Base-by-base conservation (phyloP, 495 filamentous ascomycete species). In the Talaromyces stipitatus region DNA sequence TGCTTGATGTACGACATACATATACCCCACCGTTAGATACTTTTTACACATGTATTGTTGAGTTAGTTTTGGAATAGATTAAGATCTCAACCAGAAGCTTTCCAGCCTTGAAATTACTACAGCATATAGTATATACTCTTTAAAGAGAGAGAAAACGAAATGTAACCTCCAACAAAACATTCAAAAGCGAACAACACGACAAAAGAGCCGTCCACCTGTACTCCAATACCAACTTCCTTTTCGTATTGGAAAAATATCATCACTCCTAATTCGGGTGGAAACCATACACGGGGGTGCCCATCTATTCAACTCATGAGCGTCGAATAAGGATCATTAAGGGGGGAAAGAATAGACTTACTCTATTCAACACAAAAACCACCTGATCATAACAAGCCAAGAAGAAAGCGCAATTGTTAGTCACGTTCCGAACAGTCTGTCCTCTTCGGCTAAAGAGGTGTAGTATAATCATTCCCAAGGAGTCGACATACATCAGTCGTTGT, bases 281-380 rank as follows among this genome's bases (percentile, higher is more conserved):
- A 1, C 50, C 50, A 8, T 52, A 52, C 0, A 52, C 11, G 0
- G 50, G 14, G 11, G 12, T 12, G 1, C 52, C 52, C 52, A 54
- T 54, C 52, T 54, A 23, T 43, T 16, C 43, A 14, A 23, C 1
- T 47, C 14, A 7, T 22, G 16, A 20, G 7, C 11, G n/a, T n/a
- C n/a, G n/a, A n/a, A n/a, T n/a, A n/a, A 28, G 3, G 8, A 26
- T 12, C 14, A 14, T 11, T 9, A 54, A 32, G 2, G 4, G 18
- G 12, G 6, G 28, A 33, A 38, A 23, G 29, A 18, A 20, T 29
- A 45, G 63, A n/a, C 72, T 65, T 67, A 79, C 74, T 16, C 74
- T 53, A 12, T 73, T 72, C 0, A 89, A 64, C 0, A 82, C 76
- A 57, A 81, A 85, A 6, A 87, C 75, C 3, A 89, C 84, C 85